Conservation (phyloP, 805 yeast genomes). For the Yamadazyma scolyti region DNA sequence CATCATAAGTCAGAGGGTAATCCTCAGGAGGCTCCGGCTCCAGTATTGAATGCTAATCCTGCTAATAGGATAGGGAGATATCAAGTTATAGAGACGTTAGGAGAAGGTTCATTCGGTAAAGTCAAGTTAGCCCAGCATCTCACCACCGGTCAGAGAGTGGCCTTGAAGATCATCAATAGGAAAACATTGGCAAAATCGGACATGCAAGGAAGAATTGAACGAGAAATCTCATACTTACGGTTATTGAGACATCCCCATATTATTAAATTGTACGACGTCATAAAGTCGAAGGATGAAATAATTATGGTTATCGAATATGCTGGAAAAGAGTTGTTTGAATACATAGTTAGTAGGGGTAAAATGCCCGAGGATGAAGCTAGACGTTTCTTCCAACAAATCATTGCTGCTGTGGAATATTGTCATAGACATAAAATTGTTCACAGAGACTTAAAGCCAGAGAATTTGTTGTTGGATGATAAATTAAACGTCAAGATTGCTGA, state of each 20-base stretch:
- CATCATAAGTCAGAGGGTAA: slow-evolving; percentile 9
- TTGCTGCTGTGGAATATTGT: slow-evolving; percentile 94
- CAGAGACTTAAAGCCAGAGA: slow-evolving; percentile 95
- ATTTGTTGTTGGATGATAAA: slow-evolving; percentile 81
- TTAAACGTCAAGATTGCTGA: slow-evolving; percentile 94
- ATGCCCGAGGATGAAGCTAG: slow-evolving; percentile 92
- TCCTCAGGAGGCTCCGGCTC: slow-evolving; percentile 1
- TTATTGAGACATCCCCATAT: slow-evolving; percentile 93
- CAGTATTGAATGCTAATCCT: slow-evolving; percentile 20
- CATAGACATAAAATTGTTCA: slow-evolving; percentile 96
- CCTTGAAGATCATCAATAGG: slow-evolving; percentile 87
- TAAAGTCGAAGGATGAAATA: slow-evolving; percentile 91
- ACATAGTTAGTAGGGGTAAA: slow-evolving; percentile 89
- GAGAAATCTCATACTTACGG: slow-evolving; percentile 88
- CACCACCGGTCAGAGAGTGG: slow-evolving; percentile 89
- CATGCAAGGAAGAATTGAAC: slow-evolving; percentile 94
- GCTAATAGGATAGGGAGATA: slow-evolving; percentile 77
- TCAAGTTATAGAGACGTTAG: slow-evolving; percentile 87
- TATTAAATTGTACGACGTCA: slow-evolving; percentile 91
- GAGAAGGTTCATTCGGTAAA: slow-evolving; percentile 96
- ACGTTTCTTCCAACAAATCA: slow-evolving; percentile 91
- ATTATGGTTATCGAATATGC: slow-evolving; percentile 97
- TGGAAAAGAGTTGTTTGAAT: slow-evolving; percentile 93
- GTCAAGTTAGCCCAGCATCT: slow-evolving; percentile 89
- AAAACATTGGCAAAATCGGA: slow-evolving; percentile 90